These are phyloP conservation scores for Colletotrichum orbiculare DNA, from an alignment of 2,329 filamentous ascomycete species.

Conservation along the genomic window DNA sequence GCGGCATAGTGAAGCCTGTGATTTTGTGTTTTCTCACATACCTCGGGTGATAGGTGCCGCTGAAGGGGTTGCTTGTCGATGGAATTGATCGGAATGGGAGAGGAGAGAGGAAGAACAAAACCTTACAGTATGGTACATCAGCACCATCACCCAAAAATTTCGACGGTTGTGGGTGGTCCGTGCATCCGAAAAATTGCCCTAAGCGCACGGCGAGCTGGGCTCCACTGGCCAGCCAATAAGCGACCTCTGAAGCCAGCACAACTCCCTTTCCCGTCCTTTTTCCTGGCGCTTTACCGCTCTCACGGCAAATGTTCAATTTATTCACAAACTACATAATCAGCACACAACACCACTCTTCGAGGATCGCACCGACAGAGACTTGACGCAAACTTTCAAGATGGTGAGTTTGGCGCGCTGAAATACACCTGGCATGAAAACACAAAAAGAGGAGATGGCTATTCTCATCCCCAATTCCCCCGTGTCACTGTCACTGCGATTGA, in stretches of 20 bases:
- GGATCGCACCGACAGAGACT: conserved; percentile 71
- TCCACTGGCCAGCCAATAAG: conserved; percentile 32
- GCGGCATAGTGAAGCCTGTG: conserved; percentile 38
- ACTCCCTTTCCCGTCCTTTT: conserved; percentile 17
- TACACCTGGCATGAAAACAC: background rate
- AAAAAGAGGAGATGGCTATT: too few relatives aligned
- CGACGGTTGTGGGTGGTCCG: conserved; percentile 51
- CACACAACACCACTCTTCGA: conserved; percentile 67
- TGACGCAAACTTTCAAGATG: conserved; percentile 66
- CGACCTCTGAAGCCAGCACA: conserved; percentile 12
- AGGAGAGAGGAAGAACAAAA: conserved; percentile 33
- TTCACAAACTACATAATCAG: conserved; percentile 49
- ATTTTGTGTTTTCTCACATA: conserved; percentile 50
- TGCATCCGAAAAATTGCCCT: conserved; percentile 53
- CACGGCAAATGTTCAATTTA: conserved; percentile 41
- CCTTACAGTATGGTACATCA: conserved; percentile 13
- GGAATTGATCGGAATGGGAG: conserved; percentile 39
- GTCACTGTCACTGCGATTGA: background rate
- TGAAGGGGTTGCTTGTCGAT: conserved; percentile 43
- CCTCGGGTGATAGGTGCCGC: conserved; percentile 48
- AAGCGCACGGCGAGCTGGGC: conserved; percentile 41
- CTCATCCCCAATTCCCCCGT: background rate
- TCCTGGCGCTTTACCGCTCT: conserved; percentile 30
- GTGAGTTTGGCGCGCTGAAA: conserved; percentile 54
- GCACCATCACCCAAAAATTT: conserved; percentile 37